These are phyloP conservation scores for Aspergillus panamensis DNA, from an alignment of 495 filamentous ascomycete species.

Conservation along the genomic window DNA sequence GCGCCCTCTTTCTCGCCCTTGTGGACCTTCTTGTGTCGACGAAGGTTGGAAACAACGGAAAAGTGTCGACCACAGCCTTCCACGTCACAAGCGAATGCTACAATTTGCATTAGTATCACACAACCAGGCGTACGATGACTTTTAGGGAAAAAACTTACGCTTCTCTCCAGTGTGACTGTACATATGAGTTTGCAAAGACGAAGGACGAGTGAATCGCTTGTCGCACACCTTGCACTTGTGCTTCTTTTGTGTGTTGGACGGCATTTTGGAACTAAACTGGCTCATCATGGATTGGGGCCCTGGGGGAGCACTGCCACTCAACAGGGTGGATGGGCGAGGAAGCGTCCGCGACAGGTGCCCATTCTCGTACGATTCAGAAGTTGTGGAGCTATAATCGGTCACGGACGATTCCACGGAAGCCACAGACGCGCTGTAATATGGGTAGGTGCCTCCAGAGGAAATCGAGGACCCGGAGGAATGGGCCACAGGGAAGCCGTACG, in stretches of 20 bases:
- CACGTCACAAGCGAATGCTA: constrained; percentile 91
- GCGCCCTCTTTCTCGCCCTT: constrained; percentile 64
- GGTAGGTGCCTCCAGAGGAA: constrained; percentile 70
- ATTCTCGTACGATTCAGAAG: constrained; percentile 80
- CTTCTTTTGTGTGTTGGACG: constrained; percentile 96
- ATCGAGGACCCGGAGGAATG: constrained; percentile 95
- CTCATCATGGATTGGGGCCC: constrained; percentile 98
- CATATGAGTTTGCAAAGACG: constrained; percentile 96
- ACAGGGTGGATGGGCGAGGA: constrained; percentile 69
- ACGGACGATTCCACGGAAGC: constrained; percentile 86
- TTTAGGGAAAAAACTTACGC: constrained; percentile 60
- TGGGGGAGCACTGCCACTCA: constrained; percentile 64
- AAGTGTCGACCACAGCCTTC: constrained; percentile 96
- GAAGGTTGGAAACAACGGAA: constrained; percentile 94
- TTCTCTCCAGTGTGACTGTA: constrained; percentile 99
- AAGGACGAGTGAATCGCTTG: constrained; percentile 95
- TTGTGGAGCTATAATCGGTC: constrained; percentile 88
- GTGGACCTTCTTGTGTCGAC: constrained; percentile 95
- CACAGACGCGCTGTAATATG: constrained; percentile 73
- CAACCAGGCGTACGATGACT: neutral
- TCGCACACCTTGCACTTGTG: constrained; percentile 99
- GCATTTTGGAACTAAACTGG: constrained; percentile 96
- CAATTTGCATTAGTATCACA: constrained; percentile 33
- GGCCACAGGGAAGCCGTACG: constrained; percentile 86
- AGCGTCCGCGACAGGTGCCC: constrained; percentile 69